Base-by-base conservation (phyloP, 495 filamentous ascomycete species). In the Emericellopsis terricola region DNA sequence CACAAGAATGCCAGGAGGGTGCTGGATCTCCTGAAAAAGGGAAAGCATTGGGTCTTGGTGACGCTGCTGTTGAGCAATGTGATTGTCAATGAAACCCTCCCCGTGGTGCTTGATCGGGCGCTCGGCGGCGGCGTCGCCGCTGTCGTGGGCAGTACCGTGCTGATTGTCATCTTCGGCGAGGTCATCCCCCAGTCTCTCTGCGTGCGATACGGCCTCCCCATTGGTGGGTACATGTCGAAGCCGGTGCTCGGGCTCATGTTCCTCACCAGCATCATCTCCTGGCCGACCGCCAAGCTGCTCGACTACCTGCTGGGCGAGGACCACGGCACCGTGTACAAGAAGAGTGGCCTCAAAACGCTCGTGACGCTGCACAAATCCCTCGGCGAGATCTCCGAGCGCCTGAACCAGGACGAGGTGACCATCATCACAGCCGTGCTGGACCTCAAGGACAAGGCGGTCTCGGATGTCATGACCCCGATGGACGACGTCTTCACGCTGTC, bases 11-110 rank as follows among this genome's bases (percentile, higher is more conserved):
- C 89, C 2, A 68, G 63, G 17, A 76, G 70, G 40, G 89, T 97
- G 1, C 68, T 85, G 39, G 68, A 71, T 17, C 62, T 97, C 11
- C 53, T 97, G 29, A 74, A 87, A 38, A 73, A 69, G 30, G 91
- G 89, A 28, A 97, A 97, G 47, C 89, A 97, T 55, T 97, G 89
- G 89, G 89, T 97, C n/a, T 62, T 97, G 35, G 89, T 97, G 20
- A 97, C 89, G 9, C 60, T 97, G 19, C 69, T 97, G 3, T 59
- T 97, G 32, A 81, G 83, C 44, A 97, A 97, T 56, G 89, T 96
- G 47, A 94, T 97, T 45, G 93, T 92, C 33, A 97, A 97, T 55
- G 89, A 96, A 57, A 89, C 89, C 0, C 68, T 97, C 6, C 89
- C 89, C 16, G 92, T 97, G 33, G 81, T 96, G 15, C 68, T 97